Evolutionary conservation across 1,284 basidiomycete genomes (phyloP).

Genomic region (Neonothopanus nambi): DNA sequence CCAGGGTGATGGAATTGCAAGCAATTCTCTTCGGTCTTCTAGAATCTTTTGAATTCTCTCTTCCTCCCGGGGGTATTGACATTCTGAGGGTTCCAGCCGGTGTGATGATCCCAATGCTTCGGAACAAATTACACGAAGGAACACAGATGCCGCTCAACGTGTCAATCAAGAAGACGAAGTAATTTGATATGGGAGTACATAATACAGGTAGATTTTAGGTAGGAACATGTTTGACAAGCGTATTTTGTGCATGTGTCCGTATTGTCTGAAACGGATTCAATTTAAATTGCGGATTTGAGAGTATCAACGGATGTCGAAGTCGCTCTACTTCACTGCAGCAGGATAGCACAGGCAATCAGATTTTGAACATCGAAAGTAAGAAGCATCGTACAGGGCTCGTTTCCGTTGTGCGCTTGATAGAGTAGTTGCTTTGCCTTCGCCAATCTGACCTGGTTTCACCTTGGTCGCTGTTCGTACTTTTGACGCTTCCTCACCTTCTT

Average conservation of each 20-base stretch:
- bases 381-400: constrained; percentile 61
- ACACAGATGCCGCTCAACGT: constrained; percentile 18
- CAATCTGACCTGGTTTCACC: constrained; percentile 55
- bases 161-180: background rate
- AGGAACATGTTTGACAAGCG: constrained; percentile 54
- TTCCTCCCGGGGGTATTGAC: constrained; percentile 20
- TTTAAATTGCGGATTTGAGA: constrained; percentile 65
- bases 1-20: constrained; percentile 6
- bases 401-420: constrained; percentile 69
- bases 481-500: background rate
- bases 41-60: constrained; percentile 25
- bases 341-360: constrained; percentile 9
- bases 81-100: constrained; percentile 21
- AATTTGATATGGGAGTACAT: background rate
- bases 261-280: constrained; percentile 78
- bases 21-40: constrained; percentile 24
- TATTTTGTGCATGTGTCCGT: constrained; percentile 79
- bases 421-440: constrained; percentile 62
- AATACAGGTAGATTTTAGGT: background rate
- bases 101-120: constrained; percentile 25
- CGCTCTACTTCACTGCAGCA: constrained; percentile 61
- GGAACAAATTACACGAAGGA: constrained; percentile 20
- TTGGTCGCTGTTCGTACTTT: background rate
- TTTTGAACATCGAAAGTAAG: constrained; percentile 3
- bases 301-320: constrained; percentile 69